Base-by-base conservation (phyloP, 2,329 filamentous ascomycete species). In the Trichoderma simmonsii region DNA sequence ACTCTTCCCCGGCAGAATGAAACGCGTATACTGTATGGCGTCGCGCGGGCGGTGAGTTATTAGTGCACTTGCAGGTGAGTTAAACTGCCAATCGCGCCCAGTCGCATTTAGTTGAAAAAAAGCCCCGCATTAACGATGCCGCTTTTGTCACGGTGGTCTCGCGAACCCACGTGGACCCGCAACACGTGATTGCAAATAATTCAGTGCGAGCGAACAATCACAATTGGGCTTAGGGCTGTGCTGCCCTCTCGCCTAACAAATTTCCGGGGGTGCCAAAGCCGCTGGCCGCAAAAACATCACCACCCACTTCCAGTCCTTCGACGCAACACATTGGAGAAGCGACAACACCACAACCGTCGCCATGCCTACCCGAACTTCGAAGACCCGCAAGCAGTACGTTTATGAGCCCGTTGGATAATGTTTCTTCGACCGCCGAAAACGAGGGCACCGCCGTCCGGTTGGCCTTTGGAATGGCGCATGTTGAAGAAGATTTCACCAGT, bases 371-470 rank as follows among this genome's bases (percentile, higher is more conserved):
- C 87, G 90, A 84, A 87, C 90, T 79, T 88, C 88, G 82, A 92
- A 92, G 86, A 93, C 91, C 85, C 88, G 91, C 86, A 93, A 93
- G 89, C 91, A 91, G 89, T 91, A 90, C 80, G 90, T 90, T 79
- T 73, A 76, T 69, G 73, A 72, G 70, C 74, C 69, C 75, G 74
- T 48, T 71, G 68, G 72, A 73, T 66, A 36, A 74, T 28, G 59
- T 64, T 73, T 72, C 62, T 59, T 66, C 68, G 69, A 63, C 30
- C 66, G 68, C 61, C 61, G 54, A 68, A 70, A 67, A 72, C 51
- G 66, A 72, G 67, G 43, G 39, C 28, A 26, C 69, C 21, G 66
- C 68, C 48, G 36, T 71, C 56, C 34, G 39, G 61, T 69, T 39
- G n/a, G 30, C 39, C 56, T 62, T 43, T 0, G 62, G 69, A 71